Evolutionary conservation across 2,329 filamentous ascomycete species (phyloP).

Genomic region (Graphium sp.): DNA sequence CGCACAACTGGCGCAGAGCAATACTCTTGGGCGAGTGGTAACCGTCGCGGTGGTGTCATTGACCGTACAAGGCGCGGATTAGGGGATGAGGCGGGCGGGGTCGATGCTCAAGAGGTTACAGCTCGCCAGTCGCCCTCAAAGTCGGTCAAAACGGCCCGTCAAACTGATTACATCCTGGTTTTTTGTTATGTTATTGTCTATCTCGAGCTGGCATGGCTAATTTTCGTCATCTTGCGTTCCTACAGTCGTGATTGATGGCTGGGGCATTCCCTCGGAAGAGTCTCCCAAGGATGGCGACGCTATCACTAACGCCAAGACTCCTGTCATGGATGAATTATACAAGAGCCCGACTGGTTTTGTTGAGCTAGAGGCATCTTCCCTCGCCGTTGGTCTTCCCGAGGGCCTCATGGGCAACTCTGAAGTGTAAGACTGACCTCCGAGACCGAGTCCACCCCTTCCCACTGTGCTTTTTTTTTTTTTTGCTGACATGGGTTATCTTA

Average conservation of each 20-base stretch:
- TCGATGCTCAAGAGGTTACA: neutral
- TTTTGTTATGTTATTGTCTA: slow-evolving; percentile 36
- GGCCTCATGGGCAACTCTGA: slow-evolving; percentile 98
- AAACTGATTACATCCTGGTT: slow-evolving; percentile 22
- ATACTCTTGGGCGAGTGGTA: neutral
- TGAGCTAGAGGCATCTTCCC: slow-evolving; percentile 86
- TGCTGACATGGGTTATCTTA: no score
- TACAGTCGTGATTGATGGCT: slow-evolving; percentile 95
- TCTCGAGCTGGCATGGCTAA: slow-evolving; percentile 42
- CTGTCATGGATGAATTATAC: slow-evolving; percentile 85
- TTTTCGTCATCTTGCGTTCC: slow-evolving; percentile 31
- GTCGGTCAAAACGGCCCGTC: neutral
- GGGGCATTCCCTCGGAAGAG: slow-evolving; percentile 70
- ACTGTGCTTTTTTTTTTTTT: no score
- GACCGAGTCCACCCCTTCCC: no score
- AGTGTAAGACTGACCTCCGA: no score
- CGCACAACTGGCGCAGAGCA: slow-evolving; percentile 1
- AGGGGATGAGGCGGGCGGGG: no score
- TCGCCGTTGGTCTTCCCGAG: slow-evolving; percentile 89
- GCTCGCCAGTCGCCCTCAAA: neutral
- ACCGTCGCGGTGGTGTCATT: neutral
- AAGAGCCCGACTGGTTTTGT: slow-evolving; percentile 72
- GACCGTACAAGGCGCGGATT: neutral
- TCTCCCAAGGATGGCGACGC: slow-evolving; percentile 86
- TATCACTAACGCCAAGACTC: slow-evolving; percentile 84